These are phyloP conservation scores for Vanrija pseudolonga DNA, from an alignment of 1,284 basidiomycete genomes.

Conservation along the genomic window DNA sequence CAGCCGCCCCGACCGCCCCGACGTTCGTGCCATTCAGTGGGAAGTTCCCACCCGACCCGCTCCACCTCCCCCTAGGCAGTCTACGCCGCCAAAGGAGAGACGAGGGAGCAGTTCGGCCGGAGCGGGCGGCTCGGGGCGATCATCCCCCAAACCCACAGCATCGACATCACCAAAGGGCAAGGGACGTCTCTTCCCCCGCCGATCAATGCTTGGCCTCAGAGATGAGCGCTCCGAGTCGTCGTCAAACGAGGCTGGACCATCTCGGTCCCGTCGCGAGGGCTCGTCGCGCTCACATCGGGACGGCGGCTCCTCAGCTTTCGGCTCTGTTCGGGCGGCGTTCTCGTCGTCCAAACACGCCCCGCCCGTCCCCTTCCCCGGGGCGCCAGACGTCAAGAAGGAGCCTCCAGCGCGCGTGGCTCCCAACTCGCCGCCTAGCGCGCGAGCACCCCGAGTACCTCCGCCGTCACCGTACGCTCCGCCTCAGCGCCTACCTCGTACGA, in stretches of 20 bases:
- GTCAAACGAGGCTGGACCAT: conserved; percentile 13
- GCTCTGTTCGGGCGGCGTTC: not conserved
- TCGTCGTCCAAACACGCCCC: not conserved
- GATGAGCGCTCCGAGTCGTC: not conserved
- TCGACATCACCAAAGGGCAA: not conserved
- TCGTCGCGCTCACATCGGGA: no score
- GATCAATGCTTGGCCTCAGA: no score
- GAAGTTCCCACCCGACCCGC: no score
- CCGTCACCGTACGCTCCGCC: conserved; percentile 16
- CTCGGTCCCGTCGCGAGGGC: no score
- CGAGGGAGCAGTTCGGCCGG: not conserved
- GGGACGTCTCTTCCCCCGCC: not conserved
- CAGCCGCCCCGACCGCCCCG: not conserved
- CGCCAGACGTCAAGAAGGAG: not conserved
- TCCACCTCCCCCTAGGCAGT: no score
- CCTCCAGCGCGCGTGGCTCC: not conserved
- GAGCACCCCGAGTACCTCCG: conserved; percentile 6
- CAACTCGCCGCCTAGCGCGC: not conserved
- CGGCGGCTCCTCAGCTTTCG: not conserved
- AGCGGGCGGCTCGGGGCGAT: not conserved
- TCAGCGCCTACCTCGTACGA: not conserved
- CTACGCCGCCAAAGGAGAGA: not conserved
- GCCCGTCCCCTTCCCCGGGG: not conserved
- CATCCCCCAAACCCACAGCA: not conserved
- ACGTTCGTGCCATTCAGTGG: conserved; percentile 1